Percentiles rank a stretch among this genome's conserved stretches.
Conservation (phyloP, 2,329 filamentous ascomycete species). For the Aureobasidium leucospermi region DNA sequence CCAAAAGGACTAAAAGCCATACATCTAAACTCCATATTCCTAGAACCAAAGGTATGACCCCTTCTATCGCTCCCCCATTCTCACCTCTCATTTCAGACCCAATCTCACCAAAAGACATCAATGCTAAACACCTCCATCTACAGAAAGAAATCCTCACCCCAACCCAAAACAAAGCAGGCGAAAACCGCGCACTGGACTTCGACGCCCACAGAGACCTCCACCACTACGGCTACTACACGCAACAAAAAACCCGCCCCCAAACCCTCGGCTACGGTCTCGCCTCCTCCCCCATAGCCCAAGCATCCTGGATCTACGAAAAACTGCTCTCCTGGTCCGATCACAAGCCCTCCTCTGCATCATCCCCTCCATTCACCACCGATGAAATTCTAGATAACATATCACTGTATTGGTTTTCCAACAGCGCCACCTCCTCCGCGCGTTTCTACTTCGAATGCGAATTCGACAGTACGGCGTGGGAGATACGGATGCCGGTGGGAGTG, state of each 20-base stretch:
- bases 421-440: constrained; percentile 60
- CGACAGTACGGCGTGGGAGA: constrained; percentile 29
- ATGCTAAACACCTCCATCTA: constrained; percentile 41
- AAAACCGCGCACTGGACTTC: constrained; percentile 43
- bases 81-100: no score
- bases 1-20: constrained; percentile 50
- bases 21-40: constrained; percentile 55
- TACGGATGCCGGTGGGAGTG: constrained; percentile 43
- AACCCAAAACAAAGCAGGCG: constrained; percentile 41
- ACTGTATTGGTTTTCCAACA: constrained; percentile 61
- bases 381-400: constrained; percentile 68
- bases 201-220: constrained; percentile 53
- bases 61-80: no score
- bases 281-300: constrained; percentile 61
- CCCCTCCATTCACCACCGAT: constrained; percentile 62
- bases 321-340: constrained; percentile 59
- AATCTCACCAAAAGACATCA: no score
- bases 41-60: constrained; percentile 38
- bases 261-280: constrained; percentile 63
- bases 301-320: constrained; percentile 79
- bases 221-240: constrained; percentile 46
- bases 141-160: constrained; percentile 48
- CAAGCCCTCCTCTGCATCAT: constrained; percentile 41
- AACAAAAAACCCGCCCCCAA: constrained; percentile 61
- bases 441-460: constrained; percentile 67